Evolutionary conservation across 176 grass and related monocot genomes (phyloP).

Genomic region (Pontederia crassipes): DNA sequence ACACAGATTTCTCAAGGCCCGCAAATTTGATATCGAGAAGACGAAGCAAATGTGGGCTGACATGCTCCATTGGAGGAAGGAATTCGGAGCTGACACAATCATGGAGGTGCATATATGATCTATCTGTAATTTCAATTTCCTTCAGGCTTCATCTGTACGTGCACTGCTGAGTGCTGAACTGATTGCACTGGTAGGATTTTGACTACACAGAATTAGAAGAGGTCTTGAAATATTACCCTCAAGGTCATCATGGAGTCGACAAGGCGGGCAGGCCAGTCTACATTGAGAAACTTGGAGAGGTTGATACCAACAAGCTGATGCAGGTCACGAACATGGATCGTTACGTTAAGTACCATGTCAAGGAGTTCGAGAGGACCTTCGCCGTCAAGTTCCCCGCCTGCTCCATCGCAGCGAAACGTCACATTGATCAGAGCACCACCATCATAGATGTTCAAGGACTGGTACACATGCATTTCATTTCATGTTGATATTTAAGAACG

Average conservation of each 20-base stretch:
- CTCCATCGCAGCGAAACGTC: slow-evolving; percentile 66
- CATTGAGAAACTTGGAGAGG: slow-evolving; percentile 75
- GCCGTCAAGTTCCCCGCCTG: slow-evolving; percentile 89
- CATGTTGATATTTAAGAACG: neutral
- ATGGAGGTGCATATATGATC: slow-evolving; percentile 29
- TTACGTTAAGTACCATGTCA: slow-evolving; percentile 81
- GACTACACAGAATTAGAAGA: slow-evolving; percentile 76
- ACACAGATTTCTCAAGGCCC: slow-evolving; percentile 44
- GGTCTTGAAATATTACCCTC: slow-evolving; percentile 89
- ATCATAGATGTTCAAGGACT: slow-evolving; percentile 96
- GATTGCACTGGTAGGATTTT: slow-evolving; percentile 36
- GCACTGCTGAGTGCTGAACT: neutral
- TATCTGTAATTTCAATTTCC: neutral
- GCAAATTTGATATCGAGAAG: slow-evolving; percentile 94
- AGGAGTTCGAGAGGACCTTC: slow-evolving; percentile 92
- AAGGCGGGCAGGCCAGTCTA: slow-evolving; percentile 79
- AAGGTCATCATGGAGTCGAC: slow-evolving; percentile 94
- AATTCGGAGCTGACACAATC: slow-evolving; percentile 67
- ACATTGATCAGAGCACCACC: slow-evolving; percentile 94
- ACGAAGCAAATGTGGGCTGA: slow-evolving; percentile 89
- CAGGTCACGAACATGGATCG: slow-evolving; percentile 80
- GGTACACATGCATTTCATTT: slow-evolving; percentile 16
- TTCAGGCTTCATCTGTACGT: neutral
- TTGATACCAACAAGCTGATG: slow-evolving; percentile 84
- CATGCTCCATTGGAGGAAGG: slow-evolving; percentile 82